Conservation (phyloP, 2,329 filamentous ascomycete species). For the Colletotrichum karsti region DNA sequence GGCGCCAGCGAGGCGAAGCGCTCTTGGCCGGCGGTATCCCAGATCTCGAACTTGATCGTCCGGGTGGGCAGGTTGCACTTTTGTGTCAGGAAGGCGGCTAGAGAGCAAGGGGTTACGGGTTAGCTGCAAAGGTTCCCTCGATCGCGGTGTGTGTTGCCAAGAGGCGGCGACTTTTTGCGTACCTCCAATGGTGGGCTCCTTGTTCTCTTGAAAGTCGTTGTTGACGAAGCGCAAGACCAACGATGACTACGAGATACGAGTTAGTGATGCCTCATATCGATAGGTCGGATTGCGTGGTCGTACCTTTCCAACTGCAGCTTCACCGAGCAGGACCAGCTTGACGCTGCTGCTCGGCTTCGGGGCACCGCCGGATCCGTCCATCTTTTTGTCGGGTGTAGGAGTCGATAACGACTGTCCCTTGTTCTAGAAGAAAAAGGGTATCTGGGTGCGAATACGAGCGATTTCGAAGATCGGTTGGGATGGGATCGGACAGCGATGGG, state of each 20-base stretch:
- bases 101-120: conserved; percentile 18
- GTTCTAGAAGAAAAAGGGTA: background rate
- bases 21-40: conserved; percentile 98
- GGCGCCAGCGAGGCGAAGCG: conserved; percentile 95
- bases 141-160: background rate
- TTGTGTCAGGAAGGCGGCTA: conserved; percentile 97
- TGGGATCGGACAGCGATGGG: background rate
- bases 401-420: conserved; percentile 16
- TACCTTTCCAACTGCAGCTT: conserved; percentile 99
- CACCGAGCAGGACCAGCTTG: conserved; percentile 96
- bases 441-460: background rate
- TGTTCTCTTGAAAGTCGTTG: conserved; percentile 99
- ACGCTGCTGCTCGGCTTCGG: conserved; percentile 99
- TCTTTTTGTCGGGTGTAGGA: conserved; percentile 42
- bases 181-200: conserved; percentile 99
- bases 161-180: conserved; percentile 41
- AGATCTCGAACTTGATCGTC: conserved; percentile 95
- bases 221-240: conserved; percentile 98
- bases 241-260: conserved; percentile 73
- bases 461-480: background rate
- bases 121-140: conserved; percentile 8
- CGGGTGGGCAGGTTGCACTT: conserved; percentile 96
- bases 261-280: conserved; percentile 19
- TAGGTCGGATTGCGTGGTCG: conserved; percentile 24
- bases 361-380: conserved; percentile 75